Evolutionary conservation across 108 stramenopile species (phyloP).

Genomic region (Hondaea fermentalgiana): DNA sequence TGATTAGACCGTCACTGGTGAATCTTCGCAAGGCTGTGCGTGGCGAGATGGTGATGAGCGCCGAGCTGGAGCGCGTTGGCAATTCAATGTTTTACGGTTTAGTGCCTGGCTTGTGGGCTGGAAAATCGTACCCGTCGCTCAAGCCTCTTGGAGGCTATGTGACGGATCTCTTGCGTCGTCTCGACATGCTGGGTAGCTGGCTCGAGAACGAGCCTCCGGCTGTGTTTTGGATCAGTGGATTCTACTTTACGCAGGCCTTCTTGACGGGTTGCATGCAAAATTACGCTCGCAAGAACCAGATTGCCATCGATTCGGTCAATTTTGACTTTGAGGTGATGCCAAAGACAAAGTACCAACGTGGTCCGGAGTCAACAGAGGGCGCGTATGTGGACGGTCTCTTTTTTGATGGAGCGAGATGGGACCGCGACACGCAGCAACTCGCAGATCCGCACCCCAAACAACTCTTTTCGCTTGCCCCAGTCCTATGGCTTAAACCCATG

Average conservation of each 20-base stretch:
- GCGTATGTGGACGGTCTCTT: conserved; percentile 52
- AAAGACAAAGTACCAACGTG: neutral
- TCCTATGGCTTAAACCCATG: conserved; percentile 46
- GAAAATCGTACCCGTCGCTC: conserved; percentile 44
- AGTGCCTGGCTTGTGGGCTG: conserved; percentile 47
- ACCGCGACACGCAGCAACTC: conserved; percentile 21
- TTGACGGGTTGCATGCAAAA: conserved; percentile 56
- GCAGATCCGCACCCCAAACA: conserved; percentile 49
- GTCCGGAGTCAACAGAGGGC: conserved; percentile 34
- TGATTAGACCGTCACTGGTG: conserved; percentile 28
- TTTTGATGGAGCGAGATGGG: conserved; percentile 60
- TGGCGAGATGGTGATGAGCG: conserved; percentile 55
- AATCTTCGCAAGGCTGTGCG: conserved; percentile 49
- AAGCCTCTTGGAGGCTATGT: conserved; percentile 53
- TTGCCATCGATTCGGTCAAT: conserved; percentile 51
- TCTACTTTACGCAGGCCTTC: conserved; percentile 65
- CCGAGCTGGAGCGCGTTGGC: conserved; percentile 43
- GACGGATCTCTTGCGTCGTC: conserved; percentile 35
- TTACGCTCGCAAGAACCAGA: conserved; percentile 47
- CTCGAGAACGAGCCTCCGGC: conserved; percentile 34
- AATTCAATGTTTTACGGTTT: conserved; percentile 51
- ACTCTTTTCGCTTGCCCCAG: conserved; percentile 42
- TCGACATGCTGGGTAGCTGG: conserved; percentile 48
- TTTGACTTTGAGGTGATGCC: conserved; percentile 49
- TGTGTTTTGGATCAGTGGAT: conserved; percentile 57